Evolutionary conservation across 768 basidiomycete genomes (phyloP), one percentile per base, ranked within the genome.

Genomic region (Termitomyces sp.): DNA sequence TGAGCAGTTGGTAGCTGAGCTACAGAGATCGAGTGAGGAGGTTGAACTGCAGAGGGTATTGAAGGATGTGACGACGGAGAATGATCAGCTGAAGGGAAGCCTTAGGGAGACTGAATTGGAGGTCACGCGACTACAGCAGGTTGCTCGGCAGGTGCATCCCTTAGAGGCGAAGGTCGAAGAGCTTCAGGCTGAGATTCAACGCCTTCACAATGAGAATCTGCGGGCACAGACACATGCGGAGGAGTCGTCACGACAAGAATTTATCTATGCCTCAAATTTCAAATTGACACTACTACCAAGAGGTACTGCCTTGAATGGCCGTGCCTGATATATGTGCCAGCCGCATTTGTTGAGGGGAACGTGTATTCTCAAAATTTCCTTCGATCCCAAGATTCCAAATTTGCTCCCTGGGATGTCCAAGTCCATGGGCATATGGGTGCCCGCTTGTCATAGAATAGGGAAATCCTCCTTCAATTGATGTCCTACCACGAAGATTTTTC

Each of bases 61-160:
- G 43, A 66, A 66, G 54, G 69, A 64, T 35, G 53, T 72, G 21
- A 66, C 67, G 32, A 59, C 68, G 53, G 75, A 75, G 63, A 76
- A 74, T 48, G 69, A 71, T 19, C 63, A 64, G 30, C 63, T 77
- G 41, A 75, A 72, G 61, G 56, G 58, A 0, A 69, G 66, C 39
- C 52, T 77, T 17, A 60, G 64, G 11, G 70, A 72, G 17, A 64
- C 68, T 14, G 41, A 52, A 19, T 19, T 23, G 30, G 30, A 56
- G 25, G 42, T 59, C 23, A 50, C 35, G 9, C 52, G 59, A 28
- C 40, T 60, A 3, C 55, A 43, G 9, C 59, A 57, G 40, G 48
- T 57, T 32, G 52, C 48, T 7, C 41, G 46, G 28, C 54, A 39
- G 44, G 39, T 52, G 4, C 60, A 51, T 37, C 55, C 56, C 8